Evolutionary conservation across 768 basidiomycete genomes (phyloP).

Genomic region (Termitomyces sp.): DNA sequence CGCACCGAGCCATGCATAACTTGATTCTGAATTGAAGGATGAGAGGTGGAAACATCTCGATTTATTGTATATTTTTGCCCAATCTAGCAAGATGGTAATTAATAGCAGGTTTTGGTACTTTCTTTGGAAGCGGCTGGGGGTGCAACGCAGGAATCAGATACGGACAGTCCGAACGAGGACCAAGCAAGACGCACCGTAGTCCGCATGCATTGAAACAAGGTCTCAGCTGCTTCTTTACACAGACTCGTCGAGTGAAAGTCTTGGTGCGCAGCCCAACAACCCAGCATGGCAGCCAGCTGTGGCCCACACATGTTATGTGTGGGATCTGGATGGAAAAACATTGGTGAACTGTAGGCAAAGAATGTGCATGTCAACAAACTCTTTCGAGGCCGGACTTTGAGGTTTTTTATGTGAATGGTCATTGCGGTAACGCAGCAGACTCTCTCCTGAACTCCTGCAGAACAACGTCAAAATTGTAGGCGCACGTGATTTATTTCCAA

Average conservation of each 20-base stretch:
- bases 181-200: constrained; percentile 56
- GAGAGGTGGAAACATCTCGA: not conserved
- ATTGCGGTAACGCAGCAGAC: constrained; percentile 7
- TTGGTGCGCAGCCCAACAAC: constrained; percentile 76
- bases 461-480: not conserved
- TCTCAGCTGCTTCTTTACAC: constrained; percentile 56
- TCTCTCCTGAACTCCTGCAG: not conserved
- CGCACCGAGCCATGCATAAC: not conserved
- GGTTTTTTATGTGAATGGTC: constrained; percentile 71
- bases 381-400: constrained; percentile 77
- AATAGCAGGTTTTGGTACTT: constrained; percentile 69
- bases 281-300: constrained; percentile 74
- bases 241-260: constrained; percentile 50
- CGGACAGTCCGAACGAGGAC: not conserved
- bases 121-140: constrained; percentile 59
- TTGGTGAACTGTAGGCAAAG: constrained; percentile 1
- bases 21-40: not conserved
- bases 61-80: constrained; percentile 67
- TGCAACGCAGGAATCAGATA: not conserved
- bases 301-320: constrained; percentile 53
- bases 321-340: constrained; percentile 25
- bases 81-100: constrained; percentile 87
- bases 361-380: constrained; percentile 32
- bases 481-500: constrained; percentile 13
- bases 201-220: constrained; percentile 78